A percentile compares a stretch with the other conserved stretches of the same genome.
Conservation (phyloP, 768 basidiomycete genomes). For the Cystobasidium tubakii region DNA sequence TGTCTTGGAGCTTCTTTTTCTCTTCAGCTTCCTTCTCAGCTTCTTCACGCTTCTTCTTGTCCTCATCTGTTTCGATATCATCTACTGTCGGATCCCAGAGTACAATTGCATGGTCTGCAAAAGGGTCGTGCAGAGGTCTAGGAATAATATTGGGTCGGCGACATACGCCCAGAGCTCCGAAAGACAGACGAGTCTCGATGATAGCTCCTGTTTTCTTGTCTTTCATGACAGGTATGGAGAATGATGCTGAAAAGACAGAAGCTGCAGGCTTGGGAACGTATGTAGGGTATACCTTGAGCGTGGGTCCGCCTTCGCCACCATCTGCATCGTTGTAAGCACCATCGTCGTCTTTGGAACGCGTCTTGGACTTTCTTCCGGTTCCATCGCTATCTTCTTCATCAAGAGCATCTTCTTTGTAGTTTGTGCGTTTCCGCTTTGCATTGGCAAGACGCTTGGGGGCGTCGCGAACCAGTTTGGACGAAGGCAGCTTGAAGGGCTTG, state of each 20-base stretch:
- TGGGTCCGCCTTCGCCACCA: not conserved
- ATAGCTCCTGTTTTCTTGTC: slow-evolving; percentile 37
- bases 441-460: slow-evolving; percentile 21
- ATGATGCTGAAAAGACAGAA: slow-evolving; percentile 14
- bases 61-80: slow-evolving; percentile 76
- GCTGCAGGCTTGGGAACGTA: slow-evolving; percentile 31
- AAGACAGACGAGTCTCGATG: slow-evolving; percentile 35
- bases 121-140: slow-evolving; percentile 89
- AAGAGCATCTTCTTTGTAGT: slow-evolving; percentile 61
- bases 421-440: slow-evolving; percentile 73
- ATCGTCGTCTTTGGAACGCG: slow-evolving; percentile 56
- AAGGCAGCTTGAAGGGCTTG: slow-evolving; percentile 43
- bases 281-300: slow-evolving; percentile 18
- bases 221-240: slow-evolving; percentile 34
- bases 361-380: slow-evolving; percentile 57
- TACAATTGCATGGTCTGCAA: slow-evolving; percentile 96
- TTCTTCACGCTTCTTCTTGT: slow-evolving; percentile 60
- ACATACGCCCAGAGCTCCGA: slow-evolving; percentile 67
- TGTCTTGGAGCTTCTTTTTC: slow-evolving; percentile 59
- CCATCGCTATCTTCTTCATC: slow-evolving; percentile 56
- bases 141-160: slow-evolving; percentile 74
- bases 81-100: slow-evolving; percentile 95
- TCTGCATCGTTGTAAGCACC: slow-evolving; percentile 25
- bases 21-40: slow-evolving; percentile 53
- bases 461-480: slow-evolving; percentile 25